Evolutionary conservation across 2,329 filamentous ascomycete genomes (phyloP).

Genomic region (Colletotrichum truncatum): DNA sequence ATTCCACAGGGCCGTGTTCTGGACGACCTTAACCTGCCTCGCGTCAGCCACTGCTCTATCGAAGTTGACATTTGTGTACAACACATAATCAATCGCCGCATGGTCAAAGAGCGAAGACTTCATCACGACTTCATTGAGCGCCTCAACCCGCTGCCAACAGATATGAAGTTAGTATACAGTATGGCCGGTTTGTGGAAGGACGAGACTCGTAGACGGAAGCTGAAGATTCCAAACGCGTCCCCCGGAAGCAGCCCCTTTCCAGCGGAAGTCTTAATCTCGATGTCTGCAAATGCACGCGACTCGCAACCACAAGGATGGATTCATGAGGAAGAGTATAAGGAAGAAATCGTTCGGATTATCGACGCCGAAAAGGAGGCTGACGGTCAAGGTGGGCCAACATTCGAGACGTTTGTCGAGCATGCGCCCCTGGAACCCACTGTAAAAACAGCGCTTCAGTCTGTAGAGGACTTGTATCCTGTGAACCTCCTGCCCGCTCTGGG

Average conservation of each 20-base stretch:
- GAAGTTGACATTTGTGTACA: constrained; percentile 92
- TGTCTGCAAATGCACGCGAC: constrained; percentile 84
- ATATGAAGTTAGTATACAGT: constrained; percentile 88
- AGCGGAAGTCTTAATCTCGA: constrained; percentile 82
- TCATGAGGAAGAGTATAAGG: constrained; percentile 84
- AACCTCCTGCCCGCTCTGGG: constrained; percentile 64
- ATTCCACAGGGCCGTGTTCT: constrained; percentile 69
- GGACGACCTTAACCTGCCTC: constrained; percentile 71
- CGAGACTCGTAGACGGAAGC: constrained; percentile 82
- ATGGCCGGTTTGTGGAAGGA: constrained; percentile 95
- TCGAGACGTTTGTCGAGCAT: constrained; percentile 72
- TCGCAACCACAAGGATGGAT: constrained; percentile 85
- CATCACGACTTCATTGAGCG: constrained; percentile 90
- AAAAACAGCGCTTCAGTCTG: constrained; percentile 83
- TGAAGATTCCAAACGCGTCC: constrained; percentile 71
- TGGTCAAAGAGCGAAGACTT: constrained; percentile 78
- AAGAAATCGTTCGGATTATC: constrained; percentile 71
- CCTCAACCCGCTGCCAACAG: constrained; percentile 66
- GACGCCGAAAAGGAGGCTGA: constrained; percentile 67
- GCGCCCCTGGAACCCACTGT: constrained; percentile 65
- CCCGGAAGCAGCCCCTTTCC: constrained; percentile 81
- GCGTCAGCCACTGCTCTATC: constrained; percentile 86
- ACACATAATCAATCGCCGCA: constrained; percentile 83
- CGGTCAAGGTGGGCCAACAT: constrained; percentile 56
- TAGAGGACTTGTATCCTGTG: constrained; percentile 85